phyloP scores from a whole-genome alignment of 1,284 basidiomycete genomes.

The Kalmanozyma brasiliensis region DNA sequence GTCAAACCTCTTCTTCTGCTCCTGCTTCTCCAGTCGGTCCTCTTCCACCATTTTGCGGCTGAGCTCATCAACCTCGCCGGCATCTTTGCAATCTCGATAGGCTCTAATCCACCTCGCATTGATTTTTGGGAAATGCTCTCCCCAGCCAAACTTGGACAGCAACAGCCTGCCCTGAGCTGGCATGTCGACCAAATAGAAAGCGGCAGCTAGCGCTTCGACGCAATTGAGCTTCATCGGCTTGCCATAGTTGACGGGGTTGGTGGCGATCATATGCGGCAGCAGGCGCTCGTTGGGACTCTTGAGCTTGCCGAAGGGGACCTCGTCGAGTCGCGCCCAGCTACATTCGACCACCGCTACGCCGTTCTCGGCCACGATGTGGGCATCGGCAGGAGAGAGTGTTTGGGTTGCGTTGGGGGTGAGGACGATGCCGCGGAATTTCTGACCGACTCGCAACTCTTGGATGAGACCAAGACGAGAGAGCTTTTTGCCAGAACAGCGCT shows the following conservation, averaged over 20 bases:
- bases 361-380: slow-evolving; percentile 78
- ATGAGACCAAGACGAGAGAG: slow-evolving; percentile 86
- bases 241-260: slow-evolving; percentile 66
- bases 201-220: slow-evolving; percentile 64
- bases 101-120: slow-evolving; percentile 53
- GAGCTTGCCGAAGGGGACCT: slow-evolving; percentile 93
- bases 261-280: slow-evolving; percentile 65
- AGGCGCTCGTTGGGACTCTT: slow-evolving; percentile 90
- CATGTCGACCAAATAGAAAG: slow-evolving; percentile 57
- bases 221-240: slow-evolving; percentile 66
- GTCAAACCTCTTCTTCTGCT: slow-evolving; percentile 37
- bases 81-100: slow-evolving; percentile 46
- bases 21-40: slow-evolving; percentile 49
- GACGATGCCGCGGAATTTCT: slow-evolving; percentile 89
- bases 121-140: slow-evolving; percentile 57
- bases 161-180: slow-evolving; percentile 53
- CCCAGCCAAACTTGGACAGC: slow-evolving; percentile 63
- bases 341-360: slow-evolving; percentile 97
- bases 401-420: slow-evolving; percentile 90
- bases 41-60: slow-evolving; percentile 52
- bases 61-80: slow-evolving; percentile 43
- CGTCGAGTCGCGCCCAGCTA: slow-evolving; percentile 93
- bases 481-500: slow-evolving; percentile 93
- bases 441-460: slow-evolving; percentile 83
- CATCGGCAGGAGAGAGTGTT: slow-evolving; percentile 84